Conservation (phyloP, 768 basidiomycete genomes). For the Sporobolomyces phaffii region DNA sequence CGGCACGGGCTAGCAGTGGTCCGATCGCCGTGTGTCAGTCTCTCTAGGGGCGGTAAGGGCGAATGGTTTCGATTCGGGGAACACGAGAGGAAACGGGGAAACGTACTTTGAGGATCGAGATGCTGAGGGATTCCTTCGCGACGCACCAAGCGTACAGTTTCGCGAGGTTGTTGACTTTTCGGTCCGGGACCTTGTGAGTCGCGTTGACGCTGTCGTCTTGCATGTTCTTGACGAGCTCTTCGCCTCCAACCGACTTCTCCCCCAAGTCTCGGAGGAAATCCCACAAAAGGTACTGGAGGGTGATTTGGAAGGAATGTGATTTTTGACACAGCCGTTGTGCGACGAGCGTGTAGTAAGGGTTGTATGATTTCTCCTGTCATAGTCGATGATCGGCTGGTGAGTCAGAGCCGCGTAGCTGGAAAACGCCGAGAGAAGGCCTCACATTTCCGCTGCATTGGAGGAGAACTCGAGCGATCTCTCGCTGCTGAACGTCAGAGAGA, state of each 20-base stretch:
- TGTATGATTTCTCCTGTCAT: constrained; percentile 76
- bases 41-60: neutral
- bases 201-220: constrained; percentile 48
- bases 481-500: constrained; percentile 80
- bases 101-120: constrained; percentile 75
- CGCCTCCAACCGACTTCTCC: constrained; percentile 72
- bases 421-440: constrained; percentile 44
- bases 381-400: too few relatives aligned
- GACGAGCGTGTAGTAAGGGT: constrained; percentile 90
- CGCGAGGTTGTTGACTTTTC: constrained; percentile 65
- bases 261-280: constrained; percentile 90
- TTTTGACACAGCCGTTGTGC: constrained; percentile 60
- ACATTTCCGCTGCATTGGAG: constrained; percentile 90
- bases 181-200: constrained; percentile 49
- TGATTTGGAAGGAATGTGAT: constrained; percentile 74
- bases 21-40: too few relatives aligned
- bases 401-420: too few relatives aligned
- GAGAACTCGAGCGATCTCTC: constrained; percentile 87
- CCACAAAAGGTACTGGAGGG: constrained; percentile 91
- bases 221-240: constrained; percentile 63
- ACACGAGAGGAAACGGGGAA: constrained; percentile 1
- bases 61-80: neutral
- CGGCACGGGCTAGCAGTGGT: constrained; percentile 87
- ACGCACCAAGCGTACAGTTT: constrained; percentile 89
- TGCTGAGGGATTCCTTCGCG: constrained; percentile 67